phyloP scores from a whole-genome alignment of 768 basidiomycete species.

The Amanita rubescens region DNA sequence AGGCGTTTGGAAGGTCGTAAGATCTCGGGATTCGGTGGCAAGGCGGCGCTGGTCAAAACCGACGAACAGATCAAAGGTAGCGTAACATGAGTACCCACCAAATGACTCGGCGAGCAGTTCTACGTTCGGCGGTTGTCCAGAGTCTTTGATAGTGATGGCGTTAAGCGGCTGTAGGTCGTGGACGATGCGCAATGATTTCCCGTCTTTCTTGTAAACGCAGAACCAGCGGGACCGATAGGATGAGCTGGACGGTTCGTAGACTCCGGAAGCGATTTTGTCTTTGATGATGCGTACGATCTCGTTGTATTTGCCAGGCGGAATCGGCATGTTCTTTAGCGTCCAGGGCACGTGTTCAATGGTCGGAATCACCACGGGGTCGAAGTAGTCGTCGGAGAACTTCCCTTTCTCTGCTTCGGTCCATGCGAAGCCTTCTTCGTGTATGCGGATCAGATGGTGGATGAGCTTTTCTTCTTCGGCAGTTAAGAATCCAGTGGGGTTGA shows the following conservation, averaged over 20 bases:
- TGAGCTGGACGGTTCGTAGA: conserved; percentile 12
- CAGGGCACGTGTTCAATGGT: conserved; percentile 3
- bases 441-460: conserved; percentile 14
- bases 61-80: not conserved
- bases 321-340: conserved; percentile 10
- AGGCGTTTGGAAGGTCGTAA: conserved; percentile 6
- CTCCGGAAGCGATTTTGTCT: conserved; percentile 10
- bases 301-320: conserved; percentile 13
- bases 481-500: conserved; percentile 20
- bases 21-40: conserved; percentile 7
- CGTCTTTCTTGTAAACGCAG: conserved; percentile 10
- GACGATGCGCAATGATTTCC: conserved; percentile 20
- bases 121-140: conserved; percentile 24
- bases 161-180: conserved; percentile 33
- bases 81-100: conserved; percentile 21
- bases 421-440: no score
- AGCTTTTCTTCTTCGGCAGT: conserved; percentile 22
- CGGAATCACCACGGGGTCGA: conserved; percentile 1
- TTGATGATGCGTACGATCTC: conserved; percentile 8
- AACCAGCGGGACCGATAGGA: conserved; percentile 12
- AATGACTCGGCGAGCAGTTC: conserved; percentile 27
- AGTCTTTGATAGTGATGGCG: conserved; percentile 25
- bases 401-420: no score
- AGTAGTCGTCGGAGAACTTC: conserved; percentile 2
- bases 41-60: not conserved